A percentile compares a stretch with the other conserved stretches of the same genome.
Conservation (phyloP, 495 filamentous ascomycete species). For the Penicillium lividum region DNA sequence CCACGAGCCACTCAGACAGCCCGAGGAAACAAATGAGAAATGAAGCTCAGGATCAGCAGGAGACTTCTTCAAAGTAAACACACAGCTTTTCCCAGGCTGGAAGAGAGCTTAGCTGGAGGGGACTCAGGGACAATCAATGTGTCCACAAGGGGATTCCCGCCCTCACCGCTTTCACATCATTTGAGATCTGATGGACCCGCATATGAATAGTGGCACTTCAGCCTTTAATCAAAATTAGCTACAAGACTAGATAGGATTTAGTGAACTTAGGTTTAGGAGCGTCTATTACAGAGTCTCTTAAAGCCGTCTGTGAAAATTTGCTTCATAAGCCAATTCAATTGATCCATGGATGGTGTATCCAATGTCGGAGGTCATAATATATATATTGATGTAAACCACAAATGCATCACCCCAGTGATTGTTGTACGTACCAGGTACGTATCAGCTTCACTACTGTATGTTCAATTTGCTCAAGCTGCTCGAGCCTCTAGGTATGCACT, state of each 20-base stretch:
- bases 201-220: not conserved
- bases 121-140: conserved; percentile 44
- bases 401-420: too few species aligned
- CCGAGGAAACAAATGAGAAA: conserved; percentile 20
- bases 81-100: conserved; percentile 20
- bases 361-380: too few species aligned
- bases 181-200: conserved; percentile 7
- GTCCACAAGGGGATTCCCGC: conserved; percentile 52
- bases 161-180: conserved; percentile 44
- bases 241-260: not conserved
- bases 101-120: conserved; percentile 23
- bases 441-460: too few species aligned
- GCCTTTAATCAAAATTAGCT: not conserved
- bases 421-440: too few species aligned
- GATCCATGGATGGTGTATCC: too few species aligned
- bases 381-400: too few species aligned
- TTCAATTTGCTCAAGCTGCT: too few species aligned
- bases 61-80: conserved; percentile 20
- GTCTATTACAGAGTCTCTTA: too few species aligned
- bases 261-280: too few species aligned
- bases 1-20: conserved; percentile 46
- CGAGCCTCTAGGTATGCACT: too few species aligned
- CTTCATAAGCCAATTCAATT: too few species aligned
- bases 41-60: conserved; percentile 17
- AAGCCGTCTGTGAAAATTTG: too few species aligned